Conservation (phyloP, 371 early-diverging fungal species). For the Mucor ambiguus region DNA sequence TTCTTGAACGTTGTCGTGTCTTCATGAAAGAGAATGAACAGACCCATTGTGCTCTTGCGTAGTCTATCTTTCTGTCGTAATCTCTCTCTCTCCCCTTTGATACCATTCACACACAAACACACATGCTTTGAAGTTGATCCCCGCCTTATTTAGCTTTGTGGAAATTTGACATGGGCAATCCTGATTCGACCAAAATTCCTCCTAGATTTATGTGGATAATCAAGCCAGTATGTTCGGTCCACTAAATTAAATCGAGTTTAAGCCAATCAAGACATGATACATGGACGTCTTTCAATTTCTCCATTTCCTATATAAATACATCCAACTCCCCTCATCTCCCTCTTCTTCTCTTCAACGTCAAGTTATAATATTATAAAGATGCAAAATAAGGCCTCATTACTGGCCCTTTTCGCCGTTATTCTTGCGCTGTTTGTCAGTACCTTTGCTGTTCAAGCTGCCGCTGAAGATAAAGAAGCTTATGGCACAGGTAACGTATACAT, state of each 20-base stretch:
- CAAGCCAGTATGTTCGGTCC: conserved; percentile 3
- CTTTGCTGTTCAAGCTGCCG: conserved; percentile 33
- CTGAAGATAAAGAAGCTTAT: conserved; percentile 52
- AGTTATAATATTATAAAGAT: conserved; percentile 25
- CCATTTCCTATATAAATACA: conserved; percentile 15
- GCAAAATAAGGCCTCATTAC: conserved; percentile 49
- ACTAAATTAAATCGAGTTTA: conserved; percentile 22
- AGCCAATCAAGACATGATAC: conserved; percentile 47
- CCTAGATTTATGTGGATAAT: neutral
- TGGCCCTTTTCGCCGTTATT: conserved; percentile 51
- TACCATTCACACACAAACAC: neutral
- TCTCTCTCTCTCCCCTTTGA: neutral
- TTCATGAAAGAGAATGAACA: neutral
- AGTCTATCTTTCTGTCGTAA: too few species aligned
- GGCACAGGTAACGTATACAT: conserved; percentile 46
- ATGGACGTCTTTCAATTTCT: conserved; percentile 31
- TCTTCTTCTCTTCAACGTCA: conserved; percentile 29
- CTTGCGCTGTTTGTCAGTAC: conserved; percentile 42
- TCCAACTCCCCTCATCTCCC: conserved; percentile 2
- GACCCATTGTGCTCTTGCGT: neutral
- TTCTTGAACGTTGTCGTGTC: neutral
- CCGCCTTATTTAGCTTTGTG: conserved; percentile 9
- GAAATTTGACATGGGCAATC: conserved; percentile 28
- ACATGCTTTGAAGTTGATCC: neutral
- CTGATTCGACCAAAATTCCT: conserved; percentile 25